Base-by-base conservation (phyloP, 768 basidiomycete species). In the Gloeostereum incarnatum region DNA sequence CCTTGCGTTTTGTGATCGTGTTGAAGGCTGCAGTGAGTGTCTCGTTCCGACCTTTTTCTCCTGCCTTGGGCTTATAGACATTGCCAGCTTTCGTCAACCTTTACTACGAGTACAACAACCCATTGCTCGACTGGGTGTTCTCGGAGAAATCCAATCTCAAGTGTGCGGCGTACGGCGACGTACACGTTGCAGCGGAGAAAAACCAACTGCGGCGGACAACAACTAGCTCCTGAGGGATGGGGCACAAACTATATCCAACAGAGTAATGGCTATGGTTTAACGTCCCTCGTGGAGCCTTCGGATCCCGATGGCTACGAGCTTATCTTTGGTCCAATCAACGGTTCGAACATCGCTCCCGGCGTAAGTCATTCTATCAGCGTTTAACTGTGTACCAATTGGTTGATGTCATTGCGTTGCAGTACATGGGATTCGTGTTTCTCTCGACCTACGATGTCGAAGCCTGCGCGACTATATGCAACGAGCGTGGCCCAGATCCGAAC, bases 301-400 rank as follows among this genome's bases (percentile, higher is more conserved):
- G 40, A 37, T 31, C 51, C 49, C 5, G 41, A 38, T 2, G 51
- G 51, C 9, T 53, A 53, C 32, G 36, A 44, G n/a, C 19, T 43
- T 2, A 45, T 47, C 8, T 53, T 53, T 22, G 51, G 51, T 6
- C 51, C 51, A 1, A 38, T 42, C n/a, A 41, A 42, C 4, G 47
- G 45, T 3, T 49, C 51, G 1, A 53, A 49, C 33, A 42, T 45
- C 7, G 49, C 51, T 3, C 45, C 49, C 10, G 47, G 46, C n/a
- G 49, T 50, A 14, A n/a, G n/a, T n/a, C 20, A 40, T 41, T 13
- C 8, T 13, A n/a, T 16, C 9, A 9, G 9, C 17, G 5, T 31
- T 5, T 31, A 24, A 14, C n/a, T n/a, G 5, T 72, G 70, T 51
- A 8, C 2, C 13, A 18, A 21, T 6, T 10, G 16, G 7, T 6